These are phyloP conservation scores for Ceratobasidium sp. DNA, from an alignment of 1,284 basidiomycete genomes.

Conservation along the genomic window DNA sequence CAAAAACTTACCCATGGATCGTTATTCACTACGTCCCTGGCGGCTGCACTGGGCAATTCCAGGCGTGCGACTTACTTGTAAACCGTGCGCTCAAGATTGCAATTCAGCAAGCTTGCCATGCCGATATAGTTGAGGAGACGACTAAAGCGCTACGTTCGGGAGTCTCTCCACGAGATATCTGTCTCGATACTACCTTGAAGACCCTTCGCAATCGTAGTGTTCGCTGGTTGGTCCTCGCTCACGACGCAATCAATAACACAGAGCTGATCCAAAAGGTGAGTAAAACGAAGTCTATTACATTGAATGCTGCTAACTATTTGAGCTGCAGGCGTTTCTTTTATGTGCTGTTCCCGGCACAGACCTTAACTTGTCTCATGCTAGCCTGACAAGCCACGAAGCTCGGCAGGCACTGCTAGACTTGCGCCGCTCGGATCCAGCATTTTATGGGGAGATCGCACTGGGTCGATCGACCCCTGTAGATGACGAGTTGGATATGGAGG, in stretches of 20 bases:
- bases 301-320: slow-evolving; percentile 3
- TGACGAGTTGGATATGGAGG: too few species aligned
- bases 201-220: slow-evolving; percentile 34
- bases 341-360: slow-evolving; percentile 34
- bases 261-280: slow-evolving; percentile 45
- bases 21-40: slow-evolving; percentile 50
- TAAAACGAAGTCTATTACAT: slow-evolving; percentile 8
- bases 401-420: slow-evolving; percentile 33
- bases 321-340: slow-evolving; percentile 45
- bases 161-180: neutral
- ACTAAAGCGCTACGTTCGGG: neutral
- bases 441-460: neutral
- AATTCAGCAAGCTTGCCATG: slow-evolving; percentile 54
- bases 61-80: slow-evolving; percentile 57
- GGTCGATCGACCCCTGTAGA: too few species aligned
- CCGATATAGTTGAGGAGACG: slow-evolving; percentile 52
- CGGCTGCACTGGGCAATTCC: slow-evolving; percentile 51
- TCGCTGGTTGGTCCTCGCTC: slow-evolving; percentile 29
- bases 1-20: slow-evolving; percentile 50
- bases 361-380: slow-evolving; percentile 46
- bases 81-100: slow-evolving; percentile 55
- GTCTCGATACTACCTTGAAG: neutral
- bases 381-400: slow-evolving; percentile 42
- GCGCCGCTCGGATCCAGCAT: slow-evolving; percentile 13
- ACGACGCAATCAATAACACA: slow-evolving; percentile 32